Percentiles rank a stretch among this genome's conserved stretches.
These are phyloP conservation scores for Sistotremastrum suecicum DNA, from an alignment of 768 basidiomycete species.

Conservation along the genomic window DNA sequence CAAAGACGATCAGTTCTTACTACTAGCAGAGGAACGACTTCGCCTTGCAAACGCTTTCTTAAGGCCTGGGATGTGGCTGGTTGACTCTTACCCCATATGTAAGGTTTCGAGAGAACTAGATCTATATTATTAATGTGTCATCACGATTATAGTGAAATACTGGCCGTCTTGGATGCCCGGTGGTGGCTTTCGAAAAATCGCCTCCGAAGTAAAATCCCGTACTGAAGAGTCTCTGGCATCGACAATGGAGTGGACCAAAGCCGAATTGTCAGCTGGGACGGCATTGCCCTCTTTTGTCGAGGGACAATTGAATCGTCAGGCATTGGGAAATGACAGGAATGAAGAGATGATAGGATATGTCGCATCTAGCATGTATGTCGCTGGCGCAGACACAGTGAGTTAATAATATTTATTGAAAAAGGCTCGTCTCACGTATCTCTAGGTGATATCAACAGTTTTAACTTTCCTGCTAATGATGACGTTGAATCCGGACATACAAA, in stretches of 20 bases:
- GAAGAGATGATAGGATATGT: too few species aligned
- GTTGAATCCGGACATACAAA: slow-evolving; percentile 13
- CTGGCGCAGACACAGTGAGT: too few species aligned
- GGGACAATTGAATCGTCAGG: too few species aligned
- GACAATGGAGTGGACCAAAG: too few species aligned
- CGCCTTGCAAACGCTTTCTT: neutral
- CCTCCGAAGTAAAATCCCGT: neutral
- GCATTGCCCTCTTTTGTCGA: too few species aligned
- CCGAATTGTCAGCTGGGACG: too few species aligned
- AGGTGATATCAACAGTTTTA: slow-evolving; percentile 5
- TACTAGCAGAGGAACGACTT: slow-evolving; percentile 1
- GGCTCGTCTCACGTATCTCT: neutral
- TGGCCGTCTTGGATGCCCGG: slow-evolving; percentile 14
- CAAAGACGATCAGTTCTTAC: slow-evolving; percentile 6
- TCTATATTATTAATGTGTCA: too few species aligned
- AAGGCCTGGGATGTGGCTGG: slow-evolving; percentile 22
- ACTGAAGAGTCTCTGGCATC: too few species aligned
- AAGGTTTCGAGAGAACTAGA: neutral
- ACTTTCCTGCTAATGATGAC: slow-evolving; percentile 12
- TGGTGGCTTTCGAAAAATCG: slow-evolving; percentile 8
- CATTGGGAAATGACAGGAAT: too few species aligned
- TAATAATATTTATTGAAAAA: too few species aligned
- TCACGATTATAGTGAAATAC: slow-evolving; percentile 7
- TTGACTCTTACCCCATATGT: slow-evolving; percentile 28
- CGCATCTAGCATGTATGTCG: too few species aligned